Evolutionary conservation across 441 rosid genomes (phyloP), one percentile per base, ranked within the genome.

Genomic region (Hura crepitans): DNA sequence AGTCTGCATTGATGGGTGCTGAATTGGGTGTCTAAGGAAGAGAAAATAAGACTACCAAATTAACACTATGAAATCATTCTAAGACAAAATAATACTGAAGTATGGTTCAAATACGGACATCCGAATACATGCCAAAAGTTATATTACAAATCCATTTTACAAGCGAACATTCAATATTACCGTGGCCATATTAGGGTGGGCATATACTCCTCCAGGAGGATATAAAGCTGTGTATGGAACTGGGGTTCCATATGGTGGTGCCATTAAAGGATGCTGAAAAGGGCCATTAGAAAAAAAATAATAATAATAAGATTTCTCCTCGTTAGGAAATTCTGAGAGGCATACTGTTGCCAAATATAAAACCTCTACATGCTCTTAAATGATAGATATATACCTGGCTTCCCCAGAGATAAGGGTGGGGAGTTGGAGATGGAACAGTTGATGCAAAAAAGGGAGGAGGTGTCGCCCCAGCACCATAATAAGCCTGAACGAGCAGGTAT

Each of bases 231-330:
- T 89, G 63, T 96, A 96, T 42, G 99, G 97, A 72, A 96, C 96
- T 30, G 95, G 97, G 13, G 98, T 89, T 60, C 98, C 99, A 62
- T 91, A 93, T 28, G 97, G 96, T 55, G 97, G 96, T 58, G 96
- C 83, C 69, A 93, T 90, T 78, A 96, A 72, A 70, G 89, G 94
- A 82, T 89, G 98, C 99, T 96, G 87, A 76, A 77, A 72, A 43
- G 56, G 57, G 22, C 25, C 54, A 58, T 61, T 62, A 60, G 27
- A 64, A 79, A 60, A 65, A 17, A 14, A 8, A 61, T 46, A n/a
- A n/a, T n/a, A n/a, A n/a, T 54, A 65, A 62, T 73, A 70, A 72
- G 45, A 22, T 27, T 27, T 68, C 37, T 65, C 73, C 56, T 43
- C 6, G 5, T 59, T 14, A 33, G 50, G 42, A 50, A 20, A 28